These are phyloP conservation scores for Flaveria floridana DNA, from an alignment of 140 eudicot species.

Conservation along the genomic window DNA sequence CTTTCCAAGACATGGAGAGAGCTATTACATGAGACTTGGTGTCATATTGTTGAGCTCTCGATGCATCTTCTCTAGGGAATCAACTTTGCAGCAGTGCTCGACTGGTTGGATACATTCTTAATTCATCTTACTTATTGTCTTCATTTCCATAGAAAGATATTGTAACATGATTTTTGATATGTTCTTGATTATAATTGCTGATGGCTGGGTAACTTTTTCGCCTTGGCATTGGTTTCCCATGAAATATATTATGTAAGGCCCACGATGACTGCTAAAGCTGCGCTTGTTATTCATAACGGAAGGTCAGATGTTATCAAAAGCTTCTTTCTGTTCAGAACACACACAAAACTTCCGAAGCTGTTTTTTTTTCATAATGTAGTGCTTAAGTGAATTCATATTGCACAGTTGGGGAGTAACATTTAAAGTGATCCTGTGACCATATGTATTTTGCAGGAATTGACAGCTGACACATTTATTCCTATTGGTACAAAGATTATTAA, in stretches of 20 bases:
- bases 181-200: too few relatives aligned
- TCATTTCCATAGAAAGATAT: too few relatives aligned
- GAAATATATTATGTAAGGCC: conserved; percentile 57
- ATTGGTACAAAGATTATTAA: conserved; percentile 73
- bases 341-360: background rate
- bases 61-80: too few relatives aligned
- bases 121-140: too few relatives aligned
- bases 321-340: background rate
- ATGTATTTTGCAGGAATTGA: conserved; percentile 96
- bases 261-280: background rate
- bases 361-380: background rate
- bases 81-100: too few relatives aligned
- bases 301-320: conserved; percentile 22
- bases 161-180: too few relatives aligned
- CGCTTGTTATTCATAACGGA: conserved; percentile 55
- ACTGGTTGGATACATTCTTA: too few relatives aligned
- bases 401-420: background rate
- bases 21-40: too few relatives aligned
- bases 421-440: conserved; percentile 38
- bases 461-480: conserved; percentile 88
- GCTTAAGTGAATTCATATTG: background rate
- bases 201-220: too few relatives aligned
- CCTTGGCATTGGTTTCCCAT: too few relatives aligned
- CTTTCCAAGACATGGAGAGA: too few relatives aligned
- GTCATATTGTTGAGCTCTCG: too few relatives aligned